These are phyloP conservation scores for Osmanthus fragrans DNA, from an alignment of 257 asterid species.

Conservation along the genomic window DNA sequence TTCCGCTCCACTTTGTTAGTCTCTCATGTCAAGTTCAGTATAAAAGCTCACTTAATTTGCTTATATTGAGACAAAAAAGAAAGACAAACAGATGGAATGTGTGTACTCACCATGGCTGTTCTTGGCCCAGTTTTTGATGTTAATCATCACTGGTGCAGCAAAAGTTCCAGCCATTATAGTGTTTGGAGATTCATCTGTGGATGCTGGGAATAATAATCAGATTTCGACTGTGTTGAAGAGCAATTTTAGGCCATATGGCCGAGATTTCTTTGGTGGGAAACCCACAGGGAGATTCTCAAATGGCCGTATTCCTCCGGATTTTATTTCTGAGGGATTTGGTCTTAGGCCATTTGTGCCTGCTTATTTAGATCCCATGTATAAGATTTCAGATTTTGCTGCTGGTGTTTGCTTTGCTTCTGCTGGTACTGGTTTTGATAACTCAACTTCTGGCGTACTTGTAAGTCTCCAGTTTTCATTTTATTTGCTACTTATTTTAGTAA, in stretches of 20 bases:
- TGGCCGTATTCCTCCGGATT: constrained; percentile 88
- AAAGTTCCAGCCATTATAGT: constrained; percentile 81
- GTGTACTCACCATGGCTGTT: background rate
- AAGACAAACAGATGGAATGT: background rate
- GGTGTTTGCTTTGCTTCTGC: constrained; percentile 97
- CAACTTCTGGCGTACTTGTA: constrained; percentile 79
- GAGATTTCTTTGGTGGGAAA: constrained; percentile 69
- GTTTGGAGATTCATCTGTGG: constrained; percentile 91
- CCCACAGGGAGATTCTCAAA: constrained; percentile 87
- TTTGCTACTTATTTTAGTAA: background rate
- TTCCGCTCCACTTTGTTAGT: background rate
- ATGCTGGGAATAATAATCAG: constrained; percentile 84
- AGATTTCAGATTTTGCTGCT: constrained; percentile 64
- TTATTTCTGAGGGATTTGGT: constrained; percentile 75
- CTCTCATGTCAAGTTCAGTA: background rate
- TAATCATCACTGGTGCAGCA: constrained; percentile 3
- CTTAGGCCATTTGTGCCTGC: constrained; percentile 88
- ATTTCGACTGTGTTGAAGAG: constrained; percentile 72
- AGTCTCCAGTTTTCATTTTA: constrained; percentile 24
- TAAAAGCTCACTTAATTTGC: background rate
- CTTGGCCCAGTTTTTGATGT: background rate
- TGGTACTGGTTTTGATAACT: constrained; percentile 80
- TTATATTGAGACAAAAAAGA: background rate
- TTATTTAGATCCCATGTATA: constrained; percentile 64
- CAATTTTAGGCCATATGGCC: constrained; percentile 86